Conservation (phyloP, 2,329 filamentous ascomycete genomes). For the Claviceps citrina region DNA sequence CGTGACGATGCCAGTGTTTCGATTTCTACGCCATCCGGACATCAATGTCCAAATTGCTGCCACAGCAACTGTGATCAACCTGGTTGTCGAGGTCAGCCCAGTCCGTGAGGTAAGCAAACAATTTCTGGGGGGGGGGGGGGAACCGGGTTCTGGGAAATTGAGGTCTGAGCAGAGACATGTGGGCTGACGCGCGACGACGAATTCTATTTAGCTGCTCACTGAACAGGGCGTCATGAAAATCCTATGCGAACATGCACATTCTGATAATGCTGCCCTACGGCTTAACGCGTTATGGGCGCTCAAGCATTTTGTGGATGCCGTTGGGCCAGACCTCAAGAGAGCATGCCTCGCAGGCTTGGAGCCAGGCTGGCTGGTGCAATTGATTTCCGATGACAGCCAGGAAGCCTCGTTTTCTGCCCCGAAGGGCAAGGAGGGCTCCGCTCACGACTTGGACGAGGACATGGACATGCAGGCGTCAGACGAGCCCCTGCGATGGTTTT, state of each 20-base stretch:
- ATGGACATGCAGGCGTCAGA: constrained; percentile 39
- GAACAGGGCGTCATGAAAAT: constrained; percentile 59
- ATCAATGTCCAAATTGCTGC: constrained; percentile 74
- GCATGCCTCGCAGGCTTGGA: constrained; percentile 63
- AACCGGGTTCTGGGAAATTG: no score
- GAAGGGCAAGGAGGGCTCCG: constrained; percentile 14
- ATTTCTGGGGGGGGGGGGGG: neutral
- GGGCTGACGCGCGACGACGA: no score
- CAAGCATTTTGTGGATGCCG: constrained; percentile 71
- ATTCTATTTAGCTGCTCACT: constrained; percentile 59
- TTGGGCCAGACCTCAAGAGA: constrained; percentile 57
- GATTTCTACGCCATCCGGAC: constrained; percentile 58
- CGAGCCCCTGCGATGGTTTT: constrained; percentile 25
- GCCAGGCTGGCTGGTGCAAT: constrained; percentile 63
- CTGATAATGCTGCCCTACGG: constrained; percentile 60
- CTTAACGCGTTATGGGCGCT: constrained; percentile 85
- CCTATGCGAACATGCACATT: constrained; percentile 73
- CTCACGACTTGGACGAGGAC: constrained; percentile 39
- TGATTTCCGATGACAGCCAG: constrained; percentile 52
- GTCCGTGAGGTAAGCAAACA: constrained; percentile 59
- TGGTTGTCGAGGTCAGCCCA: constrained; percentile 78
- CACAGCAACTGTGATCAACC: constrained; percentile 68
- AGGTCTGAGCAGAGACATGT: no score
- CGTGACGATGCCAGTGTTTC: constrained; percentile 62
- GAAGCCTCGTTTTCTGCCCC: constrained; percentile 32